Evolutionary conservation across 495 filamentous ascomycete species (phyloP).

Genomic region (Neurospora tetrasperma): DNA sequence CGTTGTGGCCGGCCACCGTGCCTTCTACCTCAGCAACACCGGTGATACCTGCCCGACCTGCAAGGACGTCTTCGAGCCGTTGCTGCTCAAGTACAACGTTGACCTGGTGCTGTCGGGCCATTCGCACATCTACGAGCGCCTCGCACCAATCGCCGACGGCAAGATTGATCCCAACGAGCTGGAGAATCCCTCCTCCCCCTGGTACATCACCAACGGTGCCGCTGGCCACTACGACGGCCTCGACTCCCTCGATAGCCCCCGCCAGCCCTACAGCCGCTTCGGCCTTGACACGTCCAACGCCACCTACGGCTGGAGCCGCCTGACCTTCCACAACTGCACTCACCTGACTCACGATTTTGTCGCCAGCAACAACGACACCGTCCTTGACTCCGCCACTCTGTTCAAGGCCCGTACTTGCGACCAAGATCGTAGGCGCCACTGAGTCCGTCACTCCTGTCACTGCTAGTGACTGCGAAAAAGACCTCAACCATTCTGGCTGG

Average conservation of each 20-base stretch:
- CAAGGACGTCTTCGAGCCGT: slow-evolving; percentile 37
- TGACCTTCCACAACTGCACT: slow-evolving; percentile 27
- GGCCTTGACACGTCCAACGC: slow-evolving; percentile 6
- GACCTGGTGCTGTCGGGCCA: slow-evolving; percentile 44
- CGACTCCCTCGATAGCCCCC: not conserved
- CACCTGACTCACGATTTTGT: slow-evolving; percentile 27
- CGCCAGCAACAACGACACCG: slow-evolving; percentile 18
- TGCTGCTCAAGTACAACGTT: slow-evolving; percentile 40
- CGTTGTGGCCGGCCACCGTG: slow-evolving; percentile 42
- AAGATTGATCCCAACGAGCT: slow-evolving; percentile 26
- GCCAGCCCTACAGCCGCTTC: slow-evolving; percentile 4
- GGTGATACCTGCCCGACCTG: slow-evolving; percentile 28
- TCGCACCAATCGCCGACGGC: slow-evolving; percentile 20
- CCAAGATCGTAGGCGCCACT: not conserved
- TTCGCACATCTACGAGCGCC: slow-evolving; percentile 40
- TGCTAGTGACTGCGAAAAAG: not conserved
- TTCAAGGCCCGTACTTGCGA: slow-evolving; percentile 12
- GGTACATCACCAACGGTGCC: slow-evolving; percentile 41
- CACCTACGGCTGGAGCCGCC: slow-evolving; percentile 21
- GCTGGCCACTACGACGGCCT: slow-evolving; percentile 34
- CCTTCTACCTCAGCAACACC: slow-evolving; percentile 34
- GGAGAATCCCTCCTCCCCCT: slow-evolving; percentile 36
- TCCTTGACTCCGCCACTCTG: slow-evolving; percentile 25
- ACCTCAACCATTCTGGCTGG: not conserved
- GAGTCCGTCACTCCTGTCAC: not conserved